Evolutionary conservation across 768 basidiomycete genomes (phyloP), one percentile per base, ranked within the genome.

Genomic region (Daedaleopsis sinensis): DNA sequence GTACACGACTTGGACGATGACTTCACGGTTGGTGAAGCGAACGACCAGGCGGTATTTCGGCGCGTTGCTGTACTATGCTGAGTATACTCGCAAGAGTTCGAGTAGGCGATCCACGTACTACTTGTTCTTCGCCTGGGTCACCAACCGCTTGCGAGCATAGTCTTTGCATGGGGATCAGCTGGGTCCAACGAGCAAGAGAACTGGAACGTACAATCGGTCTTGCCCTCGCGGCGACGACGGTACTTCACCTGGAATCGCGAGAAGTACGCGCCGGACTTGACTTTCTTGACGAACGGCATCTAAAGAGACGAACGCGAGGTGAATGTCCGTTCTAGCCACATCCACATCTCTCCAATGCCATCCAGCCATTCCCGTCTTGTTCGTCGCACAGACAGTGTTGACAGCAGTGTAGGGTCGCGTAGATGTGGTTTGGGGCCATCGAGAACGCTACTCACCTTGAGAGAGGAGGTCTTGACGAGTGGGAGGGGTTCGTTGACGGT

Each of bases 71-170:
- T 38, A 24, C 27, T 5, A 1, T 1, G 56, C 65, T 21, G 21
- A 18, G 36, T 21, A 58, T 27, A 1, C 46, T 10, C 19, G 35
- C 11, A 58, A 5, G 15, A 36, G 9, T 18, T 37, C 15, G 38
- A 47, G 18, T 59, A 27, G 23, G 9, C 23, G 21, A 16, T 18
- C 10, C 11, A 77, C 87, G 37, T 74, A 91, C 90, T 97, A 98
- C 84, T 98, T 98, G 88, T 98, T 98, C 86, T 99, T 99, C 61
- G 97, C 95, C 84, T 99, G 97, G 61, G 93, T 88, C 67, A 98
- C 88, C 57, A 99, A 86, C 68, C 96, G 89, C 82, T 98, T 97
- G 69, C 97, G 93, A 66, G 97, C 97, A 71, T 98, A 98, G 85
- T 98, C 93, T 94, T 59, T 11, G 32, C 8, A 55, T 9, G 48